phyloP scores from a whole-genome alignment of 2,329 filamentous ascomycete species.

The Fusarium nisikadoi region DNA sequence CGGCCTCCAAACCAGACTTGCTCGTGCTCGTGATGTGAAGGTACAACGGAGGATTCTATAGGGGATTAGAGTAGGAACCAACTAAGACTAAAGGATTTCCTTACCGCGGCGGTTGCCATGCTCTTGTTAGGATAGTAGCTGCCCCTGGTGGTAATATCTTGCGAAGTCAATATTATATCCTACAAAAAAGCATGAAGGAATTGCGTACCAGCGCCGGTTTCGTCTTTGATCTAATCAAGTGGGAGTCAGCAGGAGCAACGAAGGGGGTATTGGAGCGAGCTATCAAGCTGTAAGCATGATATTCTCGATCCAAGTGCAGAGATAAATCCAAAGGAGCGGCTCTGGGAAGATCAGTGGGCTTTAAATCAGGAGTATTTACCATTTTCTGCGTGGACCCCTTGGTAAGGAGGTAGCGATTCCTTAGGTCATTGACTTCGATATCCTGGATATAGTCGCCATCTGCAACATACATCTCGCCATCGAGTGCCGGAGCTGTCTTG shows the following conservation, averaged over 20 bases:
- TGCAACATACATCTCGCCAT: slow-evolving; percentile 90
- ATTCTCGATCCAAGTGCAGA: slow-evolving; percentile 63
- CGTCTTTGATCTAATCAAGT: slow-evolving; percentile 99
- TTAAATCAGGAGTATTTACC: slow-evolving; percentile 81
- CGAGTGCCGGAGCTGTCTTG: slow-evolving; percentile 67
- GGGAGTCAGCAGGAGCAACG: slow-evolving; percentile 95
- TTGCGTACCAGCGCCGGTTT: slow-evolving; percentile 98
- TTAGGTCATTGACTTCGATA: slow-evolving; percentile 97
- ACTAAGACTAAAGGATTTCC: slow-evolving; percentile 48
- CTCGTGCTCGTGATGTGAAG: slow-evolving; percentile 94
- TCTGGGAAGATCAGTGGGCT: slow-evolving; percentile 53
- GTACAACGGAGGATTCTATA: slow-evolving; percentile 89
- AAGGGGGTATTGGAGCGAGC: slow-evolving; percentile 70
- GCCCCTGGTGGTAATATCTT: slow-evolving; percentile 98
- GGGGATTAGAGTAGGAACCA: background rate
- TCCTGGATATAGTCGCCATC: slow-evolving; percentile 99
- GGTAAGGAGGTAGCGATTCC: slow-evolving; percentile 96
- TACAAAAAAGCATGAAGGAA: slow-evolving; percentile 52
- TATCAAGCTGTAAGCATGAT: slow-evolving; percentile 78
- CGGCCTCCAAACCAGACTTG: slow-evolving; percentile 90
- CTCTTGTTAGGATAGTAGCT: slow-evolving; percentile 97
- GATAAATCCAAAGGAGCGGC: slow-evolving; percentile 49
- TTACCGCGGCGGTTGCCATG: slow-evolving; percentile 93
- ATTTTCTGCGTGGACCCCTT: slow-evolving; percentile 98
- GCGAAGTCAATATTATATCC: slow-evolving; percentile 67